Evolutionary conservation across 179 eudicot species (phyloP), one percentile per base, ranked within the genome.

Genomic region (Corrigiola litoralis): DNA sequence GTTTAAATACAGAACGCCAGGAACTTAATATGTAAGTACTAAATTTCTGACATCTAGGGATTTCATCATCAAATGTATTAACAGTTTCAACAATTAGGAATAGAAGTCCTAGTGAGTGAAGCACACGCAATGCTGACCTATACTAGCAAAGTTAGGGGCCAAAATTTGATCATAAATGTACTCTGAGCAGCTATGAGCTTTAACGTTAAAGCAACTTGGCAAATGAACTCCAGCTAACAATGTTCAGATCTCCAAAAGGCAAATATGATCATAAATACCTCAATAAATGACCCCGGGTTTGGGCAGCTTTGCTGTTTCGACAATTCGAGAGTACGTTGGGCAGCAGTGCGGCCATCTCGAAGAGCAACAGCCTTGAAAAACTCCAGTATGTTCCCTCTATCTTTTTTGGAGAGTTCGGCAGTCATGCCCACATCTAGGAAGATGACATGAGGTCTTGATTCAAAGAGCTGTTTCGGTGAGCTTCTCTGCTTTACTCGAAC

Each of bases 371-470:
- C 95, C 84, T 86, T 88, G 67, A 90, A 90, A 71, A 90, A 90
- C 73, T 82, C 92, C 20, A 90, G 53, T 45, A 90, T 77, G 70
- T 81, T 84, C 45, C 50, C 53, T 60, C 83, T 72, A 69, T 90
- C 97, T 56, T 67, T 80, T 68, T 74, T 80, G 57, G 87, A 82
- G 36, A 90, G 92, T 80, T 90, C 97, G 65, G 89, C 92, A 57
- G 97, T 90, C 97, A 87, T 87, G 72, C 97, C 97, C 12, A 90
- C 97, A 59, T 90, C 97, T 63, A 90, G 87, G 77, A 90, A 85
- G 61, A 90, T 56, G 18, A 90, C 90, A 75, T 90, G 97, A 62
- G 97, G 97, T 65, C 77, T 85, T 21, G 89, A 73, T 65, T 75
- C 77, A 71, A 89, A 83, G 33, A 86, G 76, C 55, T 67, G 75